A percentile compares a stretch with the other conserved stretches of the same genome.
These are phyloP conservation scores for Gypsophila paniculata DNA, from an alignment of 179 eudicot genomes.

Conservation along the genomic window DNA sequence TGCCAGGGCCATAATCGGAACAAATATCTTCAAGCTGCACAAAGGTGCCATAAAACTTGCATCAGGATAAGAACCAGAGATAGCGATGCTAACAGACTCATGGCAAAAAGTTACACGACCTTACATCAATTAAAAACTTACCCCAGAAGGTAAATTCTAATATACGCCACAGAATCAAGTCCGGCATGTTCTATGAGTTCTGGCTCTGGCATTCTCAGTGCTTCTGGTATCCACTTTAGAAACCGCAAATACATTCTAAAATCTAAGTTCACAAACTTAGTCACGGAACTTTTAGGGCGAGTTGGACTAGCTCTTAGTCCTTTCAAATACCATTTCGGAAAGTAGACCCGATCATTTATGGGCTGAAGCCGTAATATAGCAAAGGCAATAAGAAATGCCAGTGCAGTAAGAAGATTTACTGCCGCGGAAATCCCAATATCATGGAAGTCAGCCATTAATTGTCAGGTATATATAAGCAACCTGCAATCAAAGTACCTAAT, in stretches of 20 bases:
- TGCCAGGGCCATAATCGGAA: slow-evolving; percentile 68
- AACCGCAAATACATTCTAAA: slow-evolving; percentile 60
- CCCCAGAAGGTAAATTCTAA: slow-evolving; percentile 93
- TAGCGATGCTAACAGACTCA: background rate
- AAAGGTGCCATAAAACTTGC: background rate
- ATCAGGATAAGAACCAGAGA: slow-evolving; percentile 10
- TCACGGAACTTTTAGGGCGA: slow-evolving; percentile 35
- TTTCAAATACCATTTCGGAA: slow-evolving; percentile 78
- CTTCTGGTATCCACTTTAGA: slow-evolving; percentile 94
- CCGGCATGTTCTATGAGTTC: slow-evolving; percentile 97
- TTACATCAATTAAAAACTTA: slow-evolving; percentile 32
- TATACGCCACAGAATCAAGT: slow-evolving; percentile 84
- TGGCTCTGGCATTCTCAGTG: slow-evolving; percentile 89
- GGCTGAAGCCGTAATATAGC: slow-evolving; percentile 86
- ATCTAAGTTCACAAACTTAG: slow-evolving; percentile 62
- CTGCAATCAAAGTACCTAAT: slow-evolving; percentile 10
- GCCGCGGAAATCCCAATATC: slow-evolving; percentile 63
- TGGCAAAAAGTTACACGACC: no score
- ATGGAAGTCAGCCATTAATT: slow-evolving; percentile 56
- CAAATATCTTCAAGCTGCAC: slow-evolving; percentile 93
- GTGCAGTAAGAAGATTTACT: slow-evolving; percentile 56
- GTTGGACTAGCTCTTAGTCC: slow-evolving; percentile 65
- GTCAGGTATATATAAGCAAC: slow-evolving; percentile 7
- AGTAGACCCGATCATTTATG: slow-evolving; percentile 77
- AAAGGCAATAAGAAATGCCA: slow-evolving; percentile 66